A percentile compares a stretch with the other conserved stretches of the same genome.
These are phyloP conservation scores for Xylariaceae sp. DNA, from an alignment of 2,329 filamentous ascomycete genomes.

Conservation along the genomic window DNA sequence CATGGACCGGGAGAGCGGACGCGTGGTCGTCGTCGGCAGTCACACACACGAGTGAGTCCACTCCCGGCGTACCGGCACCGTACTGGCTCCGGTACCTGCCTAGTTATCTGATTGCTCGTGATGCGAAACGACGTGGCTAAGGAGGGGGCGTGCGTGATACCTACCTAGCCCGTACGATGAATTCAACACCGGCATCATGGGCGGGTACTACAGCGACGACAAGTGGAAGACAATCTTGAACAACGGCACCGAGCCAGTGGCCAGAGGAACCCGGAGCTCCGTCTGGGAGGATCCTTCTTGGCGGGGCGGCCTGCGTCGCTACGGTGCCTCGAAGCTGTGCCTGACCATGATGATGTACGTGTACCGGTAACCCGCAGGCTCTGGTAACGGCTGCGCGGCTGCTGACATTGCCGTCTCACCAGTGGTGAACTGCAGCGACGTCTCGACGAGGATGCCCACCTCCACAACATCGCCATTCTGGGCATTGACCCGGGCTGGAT, in stretches of 20 bases:
- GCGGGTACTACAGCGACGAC: constrained; percentile 3
- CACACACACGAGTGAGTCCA: constrained; percentile 7
- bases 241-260: constrained; percentile 6
- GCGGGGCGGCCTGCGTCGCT: constrained; percentile 4
- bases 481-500: constrained; percentile 8
- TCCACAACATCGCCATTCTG: constrained; percentile 3
- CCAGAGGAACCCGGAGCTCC: constrained; percentile 5
- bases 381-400: no score
- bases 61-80: no score
- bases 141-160: not conserved
- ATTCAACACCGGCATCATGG: constrained; percentile 1
- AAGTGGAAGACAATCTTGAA: constrained; percentile 5
- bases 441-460: constrained; percentile 4
- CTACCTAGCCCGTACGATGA: not conserved
- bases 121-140: no score
- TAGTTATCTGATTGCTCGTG: no score
- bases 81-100: no score
- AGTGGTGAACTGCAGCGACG: constrained; percentile 6
- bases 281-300: not conserved
- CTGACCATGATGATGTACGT: constrained; percentile 9
- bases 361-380: no score
- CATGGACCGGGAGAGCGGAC: constrained; percentile 9
- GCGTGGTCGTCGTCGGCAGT: constrained; percentile 6
- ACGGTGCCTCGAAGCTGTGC: constrained; percentile 8
- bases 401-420: no score